phyloP scores from a whole-genome alignment of 2,329 filamentous ascomycete species.

The Pseudogymnoascus sp. region DNA sequence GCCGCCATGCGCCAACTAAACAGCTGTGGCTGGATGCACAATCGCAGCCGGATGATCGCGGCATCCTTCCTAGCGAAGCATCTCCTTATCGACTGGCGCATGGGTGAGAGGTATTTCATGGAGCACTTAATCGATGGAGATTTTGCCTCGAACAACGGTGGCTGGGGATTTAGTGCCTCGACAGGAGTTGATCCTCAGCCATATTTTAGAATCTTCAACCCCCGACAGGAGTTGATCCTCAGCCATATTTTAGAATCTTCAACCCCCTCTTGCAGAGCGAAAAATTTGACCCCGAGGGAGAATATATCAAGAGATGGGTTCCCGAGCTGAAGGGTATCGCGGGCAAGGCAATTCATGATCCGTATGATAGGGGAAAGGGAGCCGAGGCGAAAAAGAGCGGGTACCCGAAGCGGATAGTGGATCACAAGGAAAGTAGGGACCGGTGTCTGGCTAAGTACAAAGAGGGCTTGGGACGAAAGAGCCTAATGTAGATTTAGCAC shows the following conservation, averaged over 20 bases:
- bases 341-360: conserved; percentile 71
- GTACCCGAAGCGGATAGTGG: conserved; percentile 69
- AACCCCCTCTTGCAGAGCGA: conserved; percentile 80
- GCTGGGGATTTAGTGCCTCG: conserved; percentile 45
- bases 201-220: conserved; percentile 89
- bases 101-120: conserved; percentile 79
- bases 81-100: conserved; percentile 73
- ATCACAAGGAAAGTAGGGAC: conserved; percentile 63
- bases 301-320: conserved; percentile 78
- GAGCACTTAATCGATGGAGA: conserved; percentile 44
- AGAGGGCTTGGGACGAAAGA: conserved; percentile 47
- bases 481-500: conserved; percentile 20
- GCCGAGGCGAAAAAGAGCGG: conserved; percentile 53
- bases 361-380: conserved; percentile 56
- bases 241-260: conserved; percentile 88
- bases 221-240: conserved; percentile 70
- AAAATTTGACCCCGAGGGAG: conserved; percentile 72
- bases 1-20: conserved; percentile 76
- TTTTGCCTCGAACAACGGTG: conserved; percentile 30
- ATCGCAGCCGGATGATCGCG: conserved; percentile 76
- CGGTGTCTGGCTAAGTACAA: conserved; percentile 66
- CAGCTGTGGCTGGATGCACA: conserved; percentile 71
- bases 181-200: conserved; percentile 79
- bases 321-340: conserved; percentile 60
- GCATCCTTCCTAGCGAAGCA: conserved; percentile 77